phyloP scores from a whole-genome alignment of 1,284 basidiomycete genomes.

The Trametes polyzona region DNA sequence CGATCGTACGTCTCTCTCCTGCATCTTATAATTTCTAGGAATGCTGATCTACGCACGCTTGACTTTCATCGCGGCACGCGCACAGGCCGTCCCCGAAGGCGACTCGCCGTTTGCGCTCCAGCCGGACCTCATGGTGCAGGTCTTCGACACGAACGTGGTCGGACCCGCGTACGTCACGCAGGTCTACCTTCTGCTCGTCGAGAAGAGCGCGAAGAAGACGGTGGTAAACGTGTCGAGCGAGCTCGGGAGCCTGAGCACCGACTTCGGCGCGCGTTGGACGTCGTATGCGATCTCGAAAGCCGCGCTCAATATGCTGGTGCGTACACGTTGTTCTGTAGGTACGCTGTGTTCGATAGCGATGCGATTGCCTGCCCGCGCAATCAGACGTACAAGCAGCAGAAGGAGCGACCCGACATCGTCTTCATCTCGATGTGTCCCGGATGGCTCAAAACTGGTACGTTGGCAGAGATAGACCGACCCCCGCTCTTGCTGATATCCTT shows the following conservation, averaged over 20 bases:
- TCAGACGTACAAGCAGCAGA: slow-evolving; percentile 39
- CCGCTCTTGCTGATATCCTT: neutral
- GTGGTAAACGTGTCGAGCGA: slow-evolving; percentile 41
- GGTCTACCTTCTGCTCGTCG: slow-evolving; percentile 35
- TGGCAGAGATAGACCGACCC: no score
- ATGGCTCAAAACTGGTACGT: slow-evolving; percentile 37
- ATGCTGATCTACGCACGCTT: neutral
- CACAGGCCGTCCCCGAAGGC: neutral
- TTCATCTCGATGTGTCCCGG: slow-evolving; percentile 33
- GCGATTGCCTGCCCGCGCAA: neutral
- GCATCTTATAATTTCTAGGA: no score
- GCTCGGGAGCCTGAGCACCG: slow-evolving; percentile 35
- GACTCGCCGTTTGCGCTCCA: slow-evolving; percentile 34
- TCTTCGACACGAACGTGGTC: slow-evolving; percentile 37
- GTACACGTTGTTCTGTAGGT: slow-evolving; percentile 3
- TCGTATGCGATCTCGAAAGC: slow-evolving; percentile 36
- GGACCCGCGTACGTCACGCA: slow-evolving; percentile 39
- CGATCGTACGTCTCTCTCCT: slow-evolving; percentile 30
- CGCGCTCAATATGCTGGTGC: slow-evolving; percentile 37
- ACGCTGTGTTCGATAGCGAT: no score
- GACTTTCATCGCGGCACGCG: no score
- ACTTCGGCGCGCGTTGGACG: slow-evolving; percentile 22
- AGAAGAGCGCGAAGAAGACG: slow-evolving; percentile 36
- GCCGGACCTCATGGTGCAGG: slow-evolving; percentile 21
- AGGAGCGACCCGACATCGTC: slow-evolving; percentile 29